Evolutionary conservation across 495 filamentous ascomycete species (phyloP), one percentile per base, ranked within the genome.

Genomic region (Penicillium angulare): DNA sequence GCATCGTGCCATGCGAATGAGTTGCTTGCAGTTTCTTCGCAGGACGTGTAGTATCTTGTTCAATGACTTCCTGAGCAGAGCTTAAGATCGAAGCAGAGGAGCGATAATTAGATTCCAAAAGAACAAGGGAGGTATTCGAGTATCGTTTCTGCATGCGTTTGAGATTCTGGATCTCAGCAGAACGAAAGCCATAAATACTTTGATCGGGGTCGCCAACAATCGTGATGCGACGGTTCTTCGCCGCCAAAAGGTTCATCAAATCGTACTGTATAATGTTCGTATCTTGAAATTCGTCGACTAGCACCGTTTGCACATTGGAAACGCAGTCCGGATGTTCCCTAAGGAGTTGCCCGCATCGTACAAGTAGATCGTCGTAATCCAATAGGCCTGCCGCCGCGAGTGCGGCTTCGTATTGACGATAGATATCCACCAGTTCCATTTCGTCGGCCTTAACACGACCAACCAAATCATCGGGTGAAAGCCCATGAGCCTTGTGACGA

Each of bases 211-310:
- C 93, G 12, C 95, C 93, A 13, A 99, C 95, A 42, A 96, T 89
- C 8, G 93, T 97, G 50, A 99, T 90, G 15, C 84, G 76, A 47
- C 83, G 80, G 38, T 80, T 75, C 27, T 74, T 63, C 20, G 87
- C 79, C 13, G 93, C 90, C 57, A 99, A 87, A 5, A 95, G 79
- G 42, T 83, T 86, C 92, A 97, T 97, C 39, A 99, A 69, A 43
- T 97, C 90, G 57, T 95, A 99, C 67, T 99, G 95, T 6, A 96
- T 85, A 15, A 86, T 74, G 55, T 99, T 99, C 1, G 95, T 99
- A 63, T 99, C 95, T 64, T 99, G 95, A 54, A 96, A 99, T 60
- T 99, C 95, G 60, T 99, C 95, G 54, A 99, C 93, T 34, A 99
- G 73, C 1, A 99, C 90, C 0, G 89, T 85, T 63, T 97, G 85